Evolutionary conservation across 75 land plant genomes (phyloP).

Genomic region (Sequoia sempervirens): DNA sequence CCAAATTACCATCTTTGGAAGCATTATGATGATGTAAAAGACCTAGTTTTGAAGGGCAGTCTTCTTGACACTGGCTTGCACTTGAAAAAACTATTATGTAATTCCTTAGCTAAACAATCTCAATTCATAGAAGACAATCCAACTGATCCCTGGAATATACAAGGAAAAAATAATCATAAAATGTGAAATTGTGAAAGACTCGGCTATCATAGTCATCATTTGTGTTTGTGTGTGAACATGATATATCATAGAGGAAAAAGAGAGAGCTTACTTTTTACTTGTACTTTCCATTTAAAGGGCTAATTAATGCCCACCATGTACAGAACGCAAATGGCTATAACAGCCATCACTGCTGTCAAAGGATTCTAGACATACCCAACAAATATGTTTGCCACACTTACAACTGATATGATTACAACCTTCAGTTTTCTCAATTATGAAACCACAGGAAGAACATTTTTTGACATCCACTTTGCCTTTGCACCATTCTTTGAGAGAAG

Average conservation of each 20-base stretch:
- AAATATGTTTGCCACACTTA: constrained; percentile 65
- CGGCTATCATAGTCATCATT: neutral
- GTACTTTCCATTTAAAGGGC: neutral
- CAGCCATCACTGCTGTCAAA: constrained; percentile 48
- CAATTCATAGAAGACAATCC: neutral
- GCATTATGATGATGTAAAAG: neutral
- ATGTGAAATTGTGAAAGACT: neutral
- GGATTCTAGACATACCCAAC: constrained; percentile 66
- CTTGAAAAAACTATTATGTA: neutral
- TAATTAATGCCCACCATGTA: constrained; percentile 20
- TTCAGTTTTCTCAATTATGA: constrained; percentile 66
- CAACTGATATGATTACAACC: constrained; percentile 81
- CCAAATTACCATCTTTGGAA: neutral
- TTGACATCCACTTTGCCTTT: constrained; percentile 67
- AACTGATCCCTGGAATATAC: neutral
- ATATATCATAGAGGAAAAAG: neutral
- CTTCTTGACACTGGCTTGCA: neutral
- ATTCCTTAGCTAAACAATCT: neutral
- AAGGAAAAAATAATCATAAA: neutral
- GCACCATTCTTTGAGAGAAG: constrained; percentile 63
- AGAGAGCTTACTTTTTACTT: neutral
- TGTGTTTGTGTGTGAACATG: neutral
- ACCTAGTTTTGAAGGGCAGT: neutral
- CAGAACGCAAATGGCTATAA: constrained; percentile 45
- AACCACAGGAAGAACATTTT: constrained; percentile 53